Evolutionary conservation across 768 basidiomycete genomes (phyloP).

Genomic region (Collybia nuda): DNA sequence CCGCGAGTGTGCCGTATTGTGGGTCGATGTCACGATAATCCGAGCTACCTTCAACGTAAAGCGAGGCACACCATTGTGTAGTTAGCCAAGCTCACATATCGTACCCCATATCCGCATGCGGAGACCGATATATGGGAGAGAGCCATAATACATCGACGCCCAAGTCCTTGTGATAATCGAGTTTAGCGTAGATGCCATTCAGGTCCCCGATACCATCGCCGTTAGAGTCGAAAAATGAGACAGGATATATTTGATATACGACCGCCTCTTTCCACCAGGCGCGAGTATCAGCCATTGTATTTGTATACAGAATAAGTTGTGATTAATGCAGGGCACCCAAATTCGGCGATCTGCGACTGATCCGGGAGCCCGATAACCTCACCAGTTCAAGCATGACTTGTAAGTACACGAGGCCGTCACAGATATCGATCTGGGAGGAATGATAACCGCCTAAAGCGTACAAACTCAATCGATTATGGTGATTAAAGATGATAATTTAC

Average conservation of each 20-base stretch:
- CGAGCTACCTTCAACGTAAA: slow-evolving; percentile 31
- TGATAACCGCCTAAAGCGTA: too few species aligned
- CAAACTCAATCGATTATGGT: too few species aligned
- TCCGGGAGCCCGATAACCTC: too few species aligned
- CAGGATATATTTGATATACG: slow-evolving; percentile 71
- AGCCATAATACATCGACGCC: slow-evolving; percentile 73
- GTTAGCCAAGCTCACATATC: slow-evolving; percentile 48
- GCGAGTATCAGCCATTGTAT: neutral
- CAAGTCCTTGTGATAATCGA: slow-evolving; percentile 68
- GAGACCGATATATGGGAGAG: slow-evolving; percentile 68
- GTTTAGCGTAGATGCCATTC: slow-evolving; percentile 58
- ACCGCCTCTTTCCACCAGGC: slow-evolving; percentile 60
- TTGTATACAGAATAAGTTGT: too few species aligned
- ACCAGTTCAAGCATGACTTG: too few species aligned
- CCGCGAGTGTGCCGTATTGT: slow-evolving; percentile 61
- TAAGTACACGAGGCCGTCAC: too few species aligned
- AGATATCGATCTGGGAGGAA: too few species aligned
- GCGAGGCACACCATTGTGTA: neutral
- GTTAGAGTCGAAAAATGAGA: slow-evolving; percentile 69
- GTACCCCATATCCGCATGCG: slow-evolving; percentile 73
- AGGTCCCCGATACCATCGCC: slow-evolving; percentile 73
- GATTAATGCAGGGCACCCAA: too few species aligned
- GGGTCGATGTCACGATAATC: slow-evolving; percentile 67
- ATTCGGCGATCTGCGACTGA: too few species aligned
- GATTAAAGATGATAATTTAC: too few species aligned